Base-by-base conservation (phyloP, 441 rosid species). In the Melastoma candidum region DNA sequence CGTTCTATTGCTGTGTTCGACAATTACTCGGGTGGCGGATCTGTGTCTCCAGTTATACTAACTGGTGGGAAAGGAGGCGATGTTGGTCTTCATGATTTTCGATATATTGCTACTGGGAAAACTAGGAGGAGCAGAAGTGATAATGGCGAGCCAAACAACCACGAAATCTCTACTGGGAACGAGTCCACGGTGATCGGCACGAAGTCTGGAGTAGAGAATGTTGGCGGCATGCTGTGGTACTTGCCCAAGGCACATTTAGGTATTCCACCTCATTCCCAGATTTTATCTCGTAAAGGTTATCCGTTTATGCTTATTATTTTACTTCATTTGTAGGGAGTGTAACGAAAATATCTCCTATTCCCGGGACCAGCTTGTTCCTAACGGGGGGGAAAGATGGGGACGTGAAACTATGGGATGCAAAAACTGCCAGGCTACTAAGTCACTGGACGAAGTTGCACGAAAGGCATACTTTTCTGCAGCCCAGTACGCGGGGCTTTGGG, bases 341-440 rank as follows among this genome's bases (percentile, higher is more conserved):
- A 63, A 85, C 96, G 44, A 87, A 83, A 70, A 79, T 92, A 72
- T 72, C 81, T 9, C 79, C 85, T 39, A 77, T 92, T 66, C 94
- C 98, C 12, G 68, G 68, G 46, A 87, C 95, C 43, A 87, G 98
- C 65, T 74, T 92, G 78, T 92, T 87, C 79, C 72, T 87, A 65
- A 92, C 95, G 0, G 98, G 96, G 74, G 83, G 98, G 77, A 92
- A 92, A 74, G 98, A 92, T 65, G 98, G 98, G 65, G 95, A 92
- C 29, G 82, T 92, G 39, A 92, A 85, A 73, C 96, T 92, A 44
- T 92, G 98, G 98, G 98, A 92, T 70, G 96, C 96, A 46, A 85
- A 87, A 69, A 81, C 79, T 52, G 84, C 95, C 51, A 77, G 72
- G 68, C 54, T 87, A 64, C 76, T 87, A 63, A 71, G 77, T 72